A percentile compares a stretch with the other conserved stretches of the same genome.
Evolutionary conservation across 495 filamentous ascomycete genomes (phyloP).

Genomic region (Lasiosphaeriaceae sp.): DNA sequence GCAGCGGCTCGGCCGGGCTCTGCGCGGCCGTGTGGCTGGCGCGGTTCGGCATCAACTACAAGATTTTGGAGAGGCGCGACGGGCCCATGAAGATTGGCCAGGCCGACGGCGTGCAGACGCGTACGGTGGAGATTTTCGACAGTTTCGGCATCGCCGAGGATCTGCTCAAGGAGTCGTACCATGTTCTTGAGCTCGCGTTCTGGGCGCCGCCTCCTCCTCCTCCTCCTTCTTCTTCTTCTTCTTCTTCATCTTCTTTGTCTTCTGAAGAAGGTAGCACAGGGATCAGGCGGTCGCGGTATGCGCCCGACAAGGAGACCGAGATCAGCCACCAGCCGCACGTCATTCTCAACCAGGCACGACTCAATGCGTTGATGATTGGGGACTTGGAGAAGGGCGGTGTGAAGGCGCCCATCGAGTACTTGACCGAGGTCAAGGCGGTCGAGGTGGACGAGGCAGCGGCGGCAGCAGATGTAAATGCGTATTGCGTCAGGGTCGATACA

Average conservation of each 20-base stretch:
- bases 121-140: conserved; percentile 78
- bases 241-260: too few species aligned
- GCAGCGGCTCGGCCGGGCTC: conserved; percentile 66
- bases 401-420: conserved; percentile 56
- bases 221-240: too few species aligned
- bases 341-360: conserved; percentile 71
- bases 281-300: conserved; percentile 51
- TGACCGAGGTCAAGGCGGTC: conserved; percentile 52
- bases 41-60: conserved; percentile 55
- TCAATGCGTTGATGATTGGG: conserved; percentile 61
- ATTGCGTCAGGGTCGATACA: conserved; percentile 52
- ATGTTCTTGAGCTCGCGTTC: conserved; percentile 64
- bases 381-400: conserved; percentile 40
- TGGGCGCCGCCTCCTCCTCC: conserved; percentile 50
- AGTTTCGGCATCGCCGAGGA: conserved; percentile 69
- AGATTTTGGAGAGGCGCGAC: conserved; percentile 58
- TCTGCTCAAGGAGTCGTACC: conserved; percentile 67
- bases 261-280: conserved; percentile 3
- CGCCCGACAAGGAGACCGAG: conserved; percentile 59
- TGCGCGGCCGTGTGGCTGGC: conserved; percentile 66
- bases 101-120: conserved; percentile 76
- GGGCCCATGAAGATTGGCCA: conserved; percentile 66
- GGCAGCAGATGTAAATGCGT: conserved; percentile 37
- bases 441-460: conserved; percentile 44
- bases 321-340: conserved; percentile 68